Evolutionary conservation across 495 filamentous ascomycete species (phyloP).

Genomic region (Trichoderma gamsii): DNA sequence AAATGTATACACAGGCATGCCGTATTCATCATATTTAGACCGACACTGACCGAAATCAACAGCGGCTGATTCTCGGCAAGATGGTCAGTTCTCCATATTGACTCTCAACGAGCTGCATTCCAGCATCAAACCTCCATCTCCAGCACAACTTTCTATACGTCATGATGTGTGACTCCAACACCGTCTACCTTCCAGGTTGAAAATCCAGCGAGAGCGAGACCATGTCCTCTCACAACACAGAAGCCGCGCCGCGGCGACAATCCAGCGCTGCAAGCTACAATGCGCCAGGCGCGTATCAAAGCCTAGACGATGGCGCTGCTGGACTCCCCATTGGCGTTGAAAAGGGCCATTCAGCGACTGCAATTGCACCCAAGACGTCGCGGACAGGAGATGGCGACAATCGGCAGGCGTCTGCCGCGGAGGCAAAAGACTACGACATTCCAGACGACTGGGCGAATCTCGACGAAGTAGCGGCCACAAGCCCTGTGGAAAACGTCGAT

Average conservation of each 20-base stretch:
- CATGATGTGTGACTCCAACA: background rate
- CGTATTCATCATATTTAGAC: too few species aligned
- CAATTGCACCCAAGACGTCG: background rate
- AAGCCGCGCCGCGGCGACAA: background rate
- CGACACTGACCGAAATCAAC: background rate
- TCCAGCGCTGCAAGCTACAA: constrained; percentile 15
- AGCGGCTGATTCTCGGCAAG: constrained; percentile 1
- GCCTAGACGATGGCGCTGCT: constrained; percentile 17
- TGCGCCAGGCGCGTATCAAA: constrained; percentile 18
- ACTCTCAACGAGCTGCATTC: background rate
- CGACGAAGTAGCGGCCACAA: constrained; percentile 30
- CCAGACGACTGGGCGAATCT: constrained; percentile 36
- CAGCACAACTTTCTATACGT: background rate
- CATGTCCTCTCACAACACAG: background rate
- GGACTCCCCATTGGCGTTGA: background rate
- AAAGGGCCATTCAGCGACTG: background rate
- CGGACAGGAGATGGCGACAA: background rate
- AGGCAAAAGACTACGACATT: constrained; percentile 23
- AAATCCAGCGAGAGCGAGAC: background rate
- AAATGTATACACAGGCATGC: too few species aligned
- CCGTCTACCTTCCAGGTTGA: background rate
- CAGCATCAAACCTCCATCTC: background rate
- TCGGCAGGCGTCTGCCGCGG: background rate
- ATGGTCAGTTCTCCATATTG: background rate
- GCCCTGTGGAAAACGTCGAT: constrained; percentile 30